Conservation (phyloP, 176 grass and related monocot genomes). For the Raddia guianensis region DNA sequence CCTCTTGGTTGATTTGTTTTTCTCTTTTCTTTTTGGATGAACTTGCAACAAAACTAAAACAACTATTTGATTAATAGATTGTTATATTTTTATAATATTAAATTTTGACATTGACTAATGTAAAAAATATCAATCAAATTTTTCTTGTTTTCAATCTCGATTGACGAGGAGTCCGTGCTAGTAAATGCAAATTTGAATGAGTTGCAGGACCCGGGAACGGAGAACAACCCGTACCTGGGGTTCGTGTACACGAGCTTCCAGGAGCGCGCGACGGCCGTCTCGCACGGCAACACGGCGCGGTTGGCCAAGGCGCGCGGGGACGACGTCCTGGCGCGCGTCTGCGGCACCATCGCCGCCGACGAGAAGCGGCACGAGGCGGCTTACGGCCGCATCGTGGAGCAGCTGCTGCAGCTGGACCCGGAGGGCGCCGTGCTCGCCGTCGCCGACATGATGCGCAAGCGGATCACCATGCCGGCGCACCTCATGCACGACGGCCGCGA, state of each 20-base stretch:
- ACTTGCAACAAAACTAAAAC: no score
- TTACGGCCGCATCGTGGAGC: constrained; percentile 80
- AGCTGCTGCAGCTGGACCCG: constrained; percentile 78
- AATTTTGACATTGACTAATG: no score
- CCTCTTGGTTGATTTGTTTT: no score
- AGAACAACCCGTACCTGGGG: constrained; percentile 93
- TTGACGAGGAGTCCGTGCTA: no score
- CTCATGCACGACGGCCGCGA: constrained; percentile 95
- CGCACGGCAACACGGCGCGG: constrained; percentile 90
- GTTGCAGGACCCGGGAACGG: constrained; percentile 69
- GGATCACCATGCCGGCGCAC: constrained; percentile 97
- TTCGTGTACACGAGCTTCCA: constrained; percentile 99
- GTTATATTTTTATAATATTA: no score
- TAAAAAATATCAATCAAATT: no score
- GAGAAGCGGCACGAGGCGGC: constrained; percentile 98
- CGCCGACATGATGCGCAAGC: constrained; percentile 97
- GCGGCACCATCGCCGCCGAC: constrained; percentile 88
- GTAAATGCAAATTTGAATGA: not conserved
- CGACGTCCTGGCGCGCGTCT: constrained; percentile 68
- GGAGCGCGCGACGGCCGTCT: constrained; percentile 85
- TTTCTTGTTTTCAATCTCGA: no score
- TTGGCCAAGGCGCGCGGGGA: constrained; percentile 71
- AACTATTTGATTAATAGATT: no score
- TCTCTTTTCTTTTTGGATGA: no score
- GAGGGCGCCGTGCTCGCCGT: constrained; percentile 77